Percentiles rank a stretch among this genome's conserved stretches.
These are phyloP conservation scores for Eudorina sp. DNA, from an alignment of 139 green algal genomes.

Conservation along the genomic window DNA sequence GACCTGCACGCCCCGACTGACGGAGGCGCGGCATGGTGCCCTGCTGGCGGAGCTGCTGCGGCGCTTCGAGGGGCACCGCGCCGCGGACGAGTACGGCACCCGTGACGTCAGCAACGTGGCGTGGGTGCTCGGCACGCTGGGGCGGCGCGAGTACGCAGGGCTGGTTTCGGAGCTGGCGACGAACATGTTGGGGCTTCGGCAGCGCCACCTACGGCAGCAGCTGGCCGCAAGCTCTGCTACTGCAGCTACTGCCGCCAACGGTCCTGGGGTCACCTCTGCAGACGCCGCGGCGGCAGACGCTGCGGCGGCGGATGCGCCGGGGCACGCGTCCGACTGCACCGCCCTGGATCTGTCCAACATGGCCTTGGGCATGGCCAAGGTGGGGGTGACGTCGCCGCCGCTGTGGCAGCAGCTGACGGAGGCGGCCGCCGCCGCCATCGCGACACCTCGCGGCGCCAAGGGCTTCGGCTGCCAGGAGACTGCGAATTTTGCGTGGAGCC, in stretches of 20 bases:
- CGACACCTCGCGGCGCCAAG: too few species aligned
- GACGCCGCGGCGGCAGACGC: neutral
- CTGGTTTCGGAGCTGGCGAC: neutral
- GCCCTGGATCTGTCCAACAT: neutral
- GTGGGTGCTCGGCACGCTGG: conserved; percentile 48
- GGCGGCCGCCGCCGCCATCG: neutral
- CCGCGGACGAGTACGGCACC: conserved; percentile 1
- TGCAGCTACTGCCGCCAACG: neutral
- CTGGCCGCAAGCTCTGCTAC: neutral
- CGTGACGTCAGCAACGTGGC: conserved; percentile 35
- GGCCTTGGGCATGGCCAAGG: conserved; percentile 27
- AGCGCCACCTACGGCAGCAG: neutral
- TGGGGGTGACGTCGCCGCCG: neutral
- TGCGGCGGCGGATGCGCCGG: neutral
- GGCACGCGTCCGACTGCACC: neutral
- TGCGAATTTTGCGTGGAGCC: conserved; percentile 54
- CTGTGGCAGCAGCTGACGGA: conserved; percentile 40
- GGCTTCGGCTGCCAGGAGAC: conserved; percentile 41
- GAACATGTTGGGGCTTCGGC: conserved; percentile 19
- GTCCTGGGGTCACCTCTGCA: neutral
- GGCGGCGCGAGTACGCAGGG: neutral
- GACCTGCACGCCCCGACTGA: neutral
- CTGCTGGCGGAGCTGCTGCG: conserved; percentile 3
- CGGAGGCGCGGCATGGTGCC: neutral
- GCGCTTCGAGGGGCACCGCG: neutral